Conservation (phyloP, 2,329 filamentous ascomycete genomes). For the Xylaria sp. region DNA sequence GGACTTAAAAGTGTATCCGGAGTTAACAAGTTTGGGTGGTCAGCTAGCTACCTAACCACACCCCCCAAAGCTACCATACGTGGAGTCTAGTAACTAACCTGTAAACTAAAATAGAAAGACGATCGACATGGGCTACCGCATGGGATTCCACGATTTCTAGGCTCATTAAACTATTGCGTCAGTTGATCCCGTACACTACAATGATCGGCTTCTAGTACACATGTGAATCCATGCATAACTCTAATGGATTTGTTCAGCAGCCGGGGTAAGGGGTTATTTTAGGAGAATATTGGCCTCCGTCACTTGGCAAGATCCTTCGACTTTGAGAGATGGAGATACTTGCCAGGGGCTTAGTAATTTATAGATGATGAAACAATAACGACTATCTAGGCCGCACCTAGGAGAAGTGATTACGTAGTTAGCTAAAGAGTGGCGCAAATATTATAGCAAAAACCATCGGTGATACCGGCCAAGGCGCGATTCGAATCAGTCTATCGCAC, state of each 20-base stretch:
- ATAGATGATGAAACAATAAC: neutral
- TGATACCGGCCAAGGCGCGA: slow-evolving; percentile 11
- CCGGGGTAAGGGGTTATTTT: neutral
- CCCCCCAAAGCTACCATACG: neutral
- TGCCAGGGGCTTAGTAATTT: neutral
- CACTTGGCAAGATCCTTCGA: slow-evolving; percentile 5
- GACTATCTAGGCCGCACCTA: neutral
- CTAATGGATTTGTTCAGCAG: neutral
- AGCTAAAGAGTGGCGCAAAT: neutral
- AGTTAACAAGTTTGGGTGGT: too few species aligned
- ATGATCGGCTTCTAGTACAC: neutral
- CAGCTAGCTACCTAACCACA: neutral
- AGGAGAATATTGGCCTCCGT: neutral
- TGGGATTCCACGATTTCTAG: neutral
- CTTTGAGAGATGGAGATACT: neutral
- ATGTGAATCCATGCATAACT: neutral
- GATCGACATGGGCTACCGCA: neutral
- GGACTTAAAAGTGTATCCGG: neutral
- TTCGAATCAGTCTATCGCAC: neutral
- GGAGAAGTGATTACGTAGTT: neutral
- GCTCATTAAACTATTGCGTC: neutral
- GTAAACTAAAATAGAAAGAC: slow-evolving; percentile 3
- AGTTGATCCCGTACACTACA: neutral
- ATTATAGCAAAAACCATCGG: slow-evolving; percentile 26
- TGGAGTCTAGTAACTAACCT: neutral